Evolutionary conservation across 2,329 filamentous ascomycete genomes (phyloP), one percentile per base, ranked within the genome.

Genomic region (Xylariaceae sp.): DNA sequence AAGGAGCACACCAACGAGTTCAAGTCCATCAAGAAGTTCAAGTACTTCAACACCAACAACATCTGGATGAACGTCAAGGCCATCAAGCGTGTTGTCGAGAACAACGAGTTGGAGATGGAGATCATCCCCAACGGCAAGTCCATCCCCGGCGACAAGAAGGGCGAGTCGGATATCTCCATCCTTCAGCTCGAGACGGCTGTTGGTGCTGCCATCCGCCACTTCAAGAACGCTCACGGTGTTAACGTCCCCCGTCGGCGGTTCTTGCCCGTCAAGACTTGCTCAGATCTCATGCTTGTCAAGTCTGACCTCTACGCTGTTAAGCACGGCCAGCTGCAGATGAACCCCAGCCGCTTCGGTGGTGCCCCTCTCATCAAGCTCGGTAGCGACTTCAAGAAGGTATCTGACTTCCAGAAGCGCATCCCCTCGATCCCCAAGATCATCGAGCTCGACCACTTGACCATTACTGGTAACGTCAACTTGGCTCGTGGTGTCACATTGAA

Each of bases 31-130:
- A 99, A 99, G 88, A 99, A 99, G 85, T 99, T 99, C 89, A 97
- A 96, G 85, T 99, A 99, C 87, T 99, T 99, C 88, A 99, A 99
- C 87, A 99, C 94, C 78, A 99, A 99, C 89, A 99, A 99, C 86
- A 97, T 99, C 80, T 99, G 94, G 94, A 89, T 99, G 84, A 96
- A 96, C 81, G 84, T 97, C 71, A 88, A 90, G 75, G 94, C 94
- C 68, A 89, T 99, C 80, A 97, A 97, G 88, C 92, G 94, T 62
- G 92, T 99, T 57, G 94, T 99, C 6, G 94, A 97, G 85, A 92
- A 95, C 77, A 91, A 96, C 76, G 93, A 97, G 82, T 88, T 99
- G 57, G 90, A 92, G 79, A 96, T 99, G 90, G 94, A 99, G 81
- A 99, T 99, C 75, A 99, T 99, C 71, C 92, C 94, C 76, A 99